Evolutionary conservation across 139 green algal genomes (phyloP).

Genomic region (Chlorella sp.): DNA sequence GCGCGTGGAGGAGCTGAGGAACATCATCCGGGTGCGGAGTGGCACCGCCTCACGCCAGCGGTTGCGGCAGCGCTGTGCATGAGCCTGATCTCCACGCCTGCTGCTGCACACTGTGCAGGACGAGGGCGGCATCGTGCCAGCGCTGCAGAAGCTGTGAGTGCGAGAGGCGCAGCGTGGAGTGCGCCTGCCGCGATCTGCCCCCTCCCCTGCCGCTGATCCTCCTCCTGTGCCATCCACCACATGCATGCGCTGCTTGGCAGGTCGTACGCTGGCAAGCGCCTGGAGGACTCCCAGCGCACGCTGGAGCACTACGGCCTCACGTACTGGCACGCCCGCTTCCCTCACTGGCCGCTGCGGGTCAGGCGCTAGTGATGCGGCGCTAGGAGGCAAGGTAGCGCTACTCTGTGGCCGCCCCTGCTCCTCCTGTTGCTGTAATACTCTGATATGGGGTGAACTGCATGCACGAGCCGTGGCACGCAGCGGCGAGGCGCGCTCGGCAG

Average conservation of each 20-base stretch:
- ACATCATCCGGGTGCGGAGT: constrained; percentile 63
- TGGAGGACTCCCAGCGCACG: constrained; percentile 85
- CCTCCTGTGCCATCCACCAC: too few relatives aligned
- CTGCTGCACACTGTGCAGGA: constrained; percentile 37
- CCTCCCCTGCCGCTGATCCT: too few relatives aligned
- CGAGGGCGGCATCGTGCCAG: constrained; percentile 71
- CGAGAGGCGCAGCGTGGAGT: too few relatives aligned
- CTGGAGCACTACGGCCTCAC: constrained; percentile 83
- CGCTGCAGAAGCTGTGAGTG: constrained; percentile 59
- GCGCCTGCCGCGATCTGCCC: too few relatives aligned
- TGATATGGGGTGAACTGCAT: too few relatives aligned
- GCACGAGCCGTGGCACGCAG: too few relatives aligned
- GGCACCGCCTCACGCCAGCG: neutral
- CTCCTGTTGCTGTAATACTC: too few relatives aligned
- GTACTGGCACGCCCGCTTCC: constrained; percentile 88
- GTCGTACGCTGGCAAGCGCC: constrained; percentile 61
- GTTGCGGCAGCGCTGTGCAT: neutral
- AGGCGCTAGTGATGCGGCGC: neutral
- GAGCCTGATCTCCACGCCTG: neutral
- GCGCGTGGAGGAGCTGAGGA: constrained; percentile 72
- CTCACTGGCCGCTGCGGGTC: constrained; percentile 80
- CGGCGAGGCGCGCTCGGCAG: too few relatives aligned
- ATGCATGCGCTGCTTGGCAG: too few relatives aligned
- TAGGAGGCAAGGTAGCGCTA: too few relatives aligned
- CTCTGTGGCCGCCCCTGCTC: too few relatives aligned